These are phyloP conservation scores for Noccaea bulbosa DNA, from an alignment of 345 rosid genomes.

Conservation along the genomic window DNA sequence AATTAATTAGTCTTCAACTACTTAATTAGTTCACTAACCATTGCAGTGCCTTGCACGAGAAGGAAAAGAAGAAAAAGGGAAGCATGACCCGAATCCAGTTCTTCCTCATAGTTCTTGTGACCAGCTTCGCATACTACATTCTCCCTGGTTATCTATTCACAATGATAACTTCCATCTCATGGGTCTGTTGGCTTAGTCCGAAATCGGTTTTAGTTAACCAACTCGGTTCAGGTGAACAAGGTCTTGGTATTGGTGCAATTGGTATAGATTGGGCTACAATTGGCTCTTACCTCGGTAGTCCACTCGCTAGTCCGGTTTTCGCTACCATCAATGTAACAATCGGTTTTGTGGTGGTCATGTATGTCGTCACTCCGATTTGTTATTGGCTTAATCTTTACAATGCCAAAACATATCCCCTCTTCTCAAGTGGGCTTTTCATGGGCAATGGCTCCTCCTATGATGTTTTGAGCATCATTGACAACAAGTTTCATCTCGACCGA, in stretches of 20 bases:
- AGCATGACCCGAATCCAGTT: conserved; percentile 56
- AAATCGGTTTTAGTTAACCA: conserved; percentile 68
- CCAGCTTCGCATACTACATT: conserved; percentile 71
- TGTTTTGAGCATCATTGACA: conserved; percentile 57
- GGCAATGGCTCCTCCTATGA: conserved; percentile 58
- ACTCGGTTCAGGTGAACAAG: conserved; percentile 70
- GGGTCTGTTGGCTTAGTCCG: conserved; percentile 82
- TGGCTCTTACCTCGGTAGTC: conserved; percentile 73
- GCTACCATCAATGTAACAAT: conserved; percentile 69
- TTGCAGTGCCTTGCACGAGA: conserved; percentile 75
- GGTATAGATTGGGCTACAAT: conserved; percentile 84
- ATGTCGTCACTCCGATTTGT: conserved; percentile 59
- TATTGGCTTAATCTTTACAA: conserved; percentile 68
- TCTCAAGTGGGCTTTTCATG: conserved; percentile 56
- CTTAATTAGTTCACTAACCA: background rate
- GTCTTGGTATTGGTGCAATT: conserved; percentile 76
- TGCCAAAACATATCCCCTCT: conserved; percentile 76
- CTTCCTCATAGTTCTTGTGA: conserved; percentile 59
- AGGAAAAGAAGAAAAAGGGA: conserved; percentile 57
- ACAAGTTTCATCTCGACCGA: conserved; percentile 63
- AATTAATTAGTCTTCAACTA: conserved; percentile 18
- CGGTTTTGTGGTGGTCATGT: conserved; percentile 66
- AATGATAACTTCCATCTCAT: conserved; percentile 62
- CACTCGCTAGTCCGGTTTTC: conserved; percentile 83
- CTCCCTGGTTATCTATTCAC: conserved; percentile 67